phyloP scores from a whole-genome alignment of 306 rosid species.

The Amphicarpaea edgeworthii region DNA sequence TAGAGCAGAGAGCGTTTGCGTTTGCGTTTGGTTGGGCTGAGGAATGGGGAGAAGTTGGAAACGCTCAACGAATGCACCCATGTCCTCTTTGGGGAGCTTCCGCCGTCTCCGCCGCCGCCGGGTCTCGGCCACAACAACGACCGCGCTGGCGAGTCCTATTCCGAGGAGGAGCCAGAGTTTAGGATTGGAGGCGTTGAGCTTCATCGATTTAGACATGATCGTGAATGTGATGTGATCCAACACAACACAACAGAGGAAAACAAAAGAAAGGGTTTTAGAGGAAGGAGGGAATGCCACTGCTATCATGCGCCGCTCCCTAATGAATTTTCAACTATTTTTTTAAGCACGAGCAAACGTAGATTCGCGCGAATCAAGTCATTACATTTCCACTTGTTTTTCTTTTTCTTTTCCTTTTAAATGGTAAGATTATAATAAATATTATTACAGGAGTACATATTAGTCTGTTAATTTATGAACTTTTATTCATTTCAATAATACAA shows the following conservation, averaged over 20 bases:
- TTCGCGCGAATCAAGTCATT: neutral
- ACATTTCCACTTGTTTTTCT: too few relatives aligned
- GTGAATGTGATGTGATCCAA: neutral
- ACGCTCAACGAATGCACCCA: constrained; percentile 67
- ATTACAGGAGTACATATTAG: too few relatives aligned
- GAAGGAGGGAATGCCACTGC: neutral
- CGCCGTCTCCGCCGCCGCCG: constrained; percentile 46
- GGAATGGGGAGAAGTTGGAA: constrained; percentile 57
- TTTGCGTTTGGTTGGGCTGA: constrained; percentile 56
- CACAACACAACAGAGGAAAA: neutral
- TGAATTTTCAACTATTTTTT: neutral
- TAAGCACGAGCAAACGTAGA: neutral
- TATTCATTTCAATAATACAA: too few relatives aligned
- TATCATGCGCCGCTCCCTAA: constrained; percentile 13
- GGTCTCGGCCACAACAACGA: constrained; percentile 57
- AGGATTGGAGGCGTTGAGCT: constrained; percentile 65
- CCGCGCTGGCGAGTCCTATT: constrained; percentile 62
- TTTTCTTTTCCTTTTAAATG: too few relatives aligned
- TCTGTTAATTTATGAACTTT: too few relatives aligned
- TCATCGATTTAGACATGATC: constrained; percentile 59
- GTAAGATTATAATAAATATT: too few relatives aligned
- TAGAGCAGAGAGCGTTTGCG: constrained; percentile 55
- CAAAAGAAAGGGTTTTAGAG: constrained; percentile 22
- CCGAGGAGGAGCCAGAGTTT: constrained; percentile 72
- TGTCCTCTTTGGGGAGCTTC: constrained; percentile 42